Evolutionary conservation across 192 early-diverging fungal genomes (phyloP), one percentile per base, ranked within the genome.

Genomic region (Geranomyces michiganensis): DNA sequence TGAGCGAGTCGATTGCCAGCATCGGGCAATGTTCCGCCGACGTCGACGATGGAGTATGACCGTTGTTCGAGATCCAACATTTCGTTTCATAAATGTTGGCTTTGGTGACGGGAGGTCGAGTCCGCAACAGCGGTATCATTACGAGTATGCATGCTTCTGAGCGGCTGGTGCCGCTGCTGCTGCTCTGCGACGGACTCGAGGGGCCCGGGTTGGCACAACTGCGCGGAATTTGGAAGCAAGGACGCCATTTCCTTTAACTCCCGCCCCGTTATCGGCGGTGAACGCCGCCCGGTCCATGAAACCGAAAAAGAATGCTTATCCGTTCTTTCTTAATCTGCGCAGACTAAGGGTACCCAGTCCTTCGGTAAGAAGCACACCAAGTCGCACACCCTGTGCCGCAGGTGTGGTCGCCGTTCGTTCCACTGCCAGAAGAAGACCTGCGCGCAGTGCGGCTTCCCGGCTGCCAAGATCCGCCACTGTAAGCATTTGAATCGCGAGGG

Each of bases 351-450:
- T 93, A 99, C 96, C 77, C 89, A 91, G 76, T 90, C 92, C 78
- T 97, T 98, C 86, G 97, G 97, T 96, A 98, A 95, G 88, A 94
- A 94, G 82, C 96, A 99, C 92, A 94, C 91, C 86, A 99, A 99
- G 92, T 91, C 97, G 74, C 97, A 99, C 95, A 92, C 91, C 72
- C 89, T 98, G 76, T 99, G 97, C 93, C 84, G 89, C 75, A 91
- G 97, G 78, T 99, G 97, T 85, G 97, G 97, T 64, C 88, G 89
- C 72, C 92, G 95, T 71, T 90, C 96, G 55, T 97, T 96, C 92
- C 97, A 99, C 92, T 94, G 93, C 90, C 96, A 97, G 88, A 99
- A 99, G 94, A 99, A 99, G 93, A 97, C 94, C 49, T 99, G 97
- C 85, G 94, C 95, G 78, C 93, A 94, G 80, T 99, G 97, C 87